Evolutionary conservation across 306 rosid species (phyloP).

Genomic region (Trifolium fragiferum): DNA sequence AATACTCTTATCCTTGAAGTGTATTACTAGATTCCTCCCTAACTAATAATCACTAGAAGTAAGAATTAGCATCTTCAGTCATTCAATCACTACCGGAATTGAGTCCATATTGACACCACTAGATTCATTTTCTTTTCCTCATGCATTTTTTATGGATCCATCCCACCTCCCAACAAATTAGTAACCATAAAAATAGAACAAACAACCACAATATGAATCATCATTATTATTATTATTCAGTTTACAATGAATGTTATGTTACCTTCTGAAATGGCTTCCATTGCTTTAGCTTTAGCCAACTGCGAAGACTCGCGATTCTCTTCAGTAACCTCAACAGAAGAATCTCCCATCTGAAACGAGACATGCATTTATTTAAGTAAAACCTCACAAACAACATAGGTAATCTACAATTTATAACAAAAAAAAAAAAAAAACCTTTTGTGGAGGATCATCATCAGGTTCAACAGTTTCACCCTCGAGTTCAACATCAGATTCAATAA

Average conservation of each 20-base stretch:
- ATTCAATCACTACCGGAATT: not conserved
- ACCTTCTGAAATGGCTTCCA: conserved; percentile 89
- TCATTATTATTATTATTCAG: conserved; percentile 12
- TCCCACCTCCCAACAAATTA: conserved; percentile 16
- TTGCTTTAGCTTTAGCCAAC: conserved; percentile 65
- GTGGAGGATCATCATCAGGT: conserved; percentile 84
- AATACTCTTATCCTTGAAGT: not conserved
- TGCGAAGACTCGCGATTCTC: conserved; percentile 85
- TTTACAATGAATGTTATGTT: conserved; percentile 32
- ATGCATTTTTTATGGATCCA: not conserved
- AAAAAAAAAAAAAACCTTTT: conserved; percentile 57
- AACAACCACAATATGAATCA: not conserved
- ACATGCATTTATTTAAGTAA: not conserved
- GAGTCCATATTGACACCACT: not conserved
- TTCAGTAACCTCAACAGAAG: conserved; percentile 72
- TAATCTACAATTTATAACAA: not conserved
- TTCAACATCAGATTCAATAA: conserved; percentile 83
- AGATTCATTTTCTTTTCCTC: not conserved
- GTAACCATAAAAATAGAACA: conserved; percentile 4
- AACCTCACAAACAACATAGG: conserved; percentile 14
- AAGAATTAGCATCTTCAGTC: not conserved
- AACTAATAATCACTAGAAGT: not conserved
- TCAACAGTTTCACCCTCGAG: conserved; percentile 83
- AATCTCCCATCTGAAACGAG: conserved; percentile 79
- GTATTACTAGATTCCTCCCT: conserved; percentile 1